Evolutionary conservation across 169 alveolate species (phyloP).

Genomic region (Plasmodium gonderi): DNA sequence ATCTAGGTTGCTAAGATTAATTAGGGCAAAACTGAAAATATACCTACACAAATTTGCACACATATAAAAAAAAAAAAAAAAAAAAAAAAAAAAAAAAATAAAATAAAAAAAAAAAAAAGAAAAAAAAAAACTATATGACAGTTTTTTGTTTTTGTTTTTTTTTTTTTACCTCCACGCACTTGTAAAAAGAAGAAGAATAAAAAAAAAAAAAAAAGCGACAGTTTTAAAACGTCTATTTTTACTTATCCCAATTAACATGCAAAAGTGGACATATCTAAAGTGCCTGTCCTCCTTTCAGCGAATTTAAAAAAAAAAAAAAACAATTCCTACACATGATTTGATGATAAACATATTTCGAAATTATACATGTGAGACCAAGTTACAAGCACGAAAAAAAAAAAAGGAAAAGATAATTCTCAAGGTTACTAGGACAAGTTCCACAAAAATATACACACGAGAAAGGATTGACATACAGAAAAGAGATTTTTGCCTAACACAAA

Average conservation of each 20-base stretch:
- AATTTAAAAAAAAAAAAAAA: background rate
- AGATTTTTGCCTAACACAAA: background rate
- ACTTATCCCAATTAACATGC: background rate
- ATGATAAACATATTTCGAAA: background rate
- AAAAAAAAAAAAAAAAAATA: background rate
- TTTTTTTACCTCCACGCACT: background rate
- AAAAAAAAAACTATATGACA: background rate
- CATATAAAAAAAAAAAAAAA: background rate
- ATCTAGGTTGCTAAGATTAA: background rate
- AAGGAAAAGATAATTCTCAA: too few relatives aligned
- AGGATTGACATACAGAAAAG: too few relatives aligned
- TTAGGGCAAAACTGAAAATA: background rate
- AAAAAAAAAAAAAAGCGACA: background rate
- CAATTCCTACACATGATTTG: background rate
- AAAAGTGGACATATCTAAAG: background rate
- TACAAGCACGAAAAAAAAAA: too few relatives aligned
- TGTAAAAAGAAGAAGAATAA: background rate
- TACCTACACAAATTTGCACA: background rate
- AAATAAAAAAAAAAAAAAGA: background rate
- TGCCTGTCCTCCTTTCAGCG: background rate
- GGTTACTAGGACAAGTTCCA: too few relatives aligned
- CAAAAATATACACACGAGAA: too few relatives aligned
- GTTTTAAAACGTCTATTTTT: background rate
- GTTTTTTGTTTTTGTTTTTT: background rate
- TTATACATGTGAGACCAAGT: too few relatives aligned